Percentiles rank a stretch among this genome's conserved stretches.
These are phyloP conservation scores for Inonotus hispidus DNA, from an alignment of 1,284 basidiomycete species.

Conservation along the genomic window DNA sequence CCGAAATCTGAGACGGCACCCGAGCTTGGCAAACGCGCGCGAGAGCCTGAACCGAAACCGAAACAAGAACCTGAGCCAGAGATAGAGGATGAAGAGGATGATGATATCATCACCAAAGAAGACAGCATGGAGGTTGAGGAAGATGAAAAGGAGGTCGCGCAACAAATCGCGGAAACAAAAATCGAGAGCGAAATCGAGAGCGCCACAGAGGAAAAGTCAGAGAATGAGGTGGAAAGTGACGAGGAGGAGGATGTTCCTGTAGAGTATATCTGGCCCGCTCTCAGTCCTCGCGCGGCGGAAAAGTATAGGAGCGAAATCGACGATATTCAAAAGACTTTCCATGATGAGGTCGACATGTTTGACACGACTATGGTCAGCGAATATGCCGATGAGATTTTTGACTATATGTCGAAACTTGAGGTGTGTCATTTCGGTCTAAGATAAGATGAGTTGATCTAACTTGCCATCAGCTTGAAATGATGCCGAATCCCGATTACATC, in stretches of 20 bases:
- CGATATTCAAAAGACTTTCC: conserved; percentile 65
- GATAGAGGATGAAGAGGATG: background rate
- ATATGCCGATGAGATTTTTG: conserved; percentile 96
- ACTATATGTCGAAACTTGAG: conserved; percentile 92
- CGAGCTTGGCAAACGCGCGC: conserved; percentile 33
- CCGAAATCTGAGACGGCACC: conserved; percentile 30
- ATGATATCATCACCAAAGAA: background rate
- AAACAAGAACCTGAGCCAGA: conserved; percentile 17
- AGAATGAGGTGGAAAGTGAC: conserved; percentile 38
- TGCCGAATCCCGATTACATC: conserved; percentile 96
- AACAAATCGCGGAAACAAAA: conserved; percentile 36
- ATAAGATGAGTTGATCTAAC: conserved; percentile 19
- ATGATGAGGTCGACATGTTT: conserved; percentile 78
- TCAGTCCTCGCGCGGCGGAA: conserved; percentile 52
- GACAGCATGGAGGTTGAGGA: conserved; percentile 26
- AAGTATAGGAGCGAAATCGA: conserved; percentile 57
- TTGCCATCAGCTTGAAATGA: conserved; percentile 62
- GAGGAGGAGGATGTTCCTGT: conserved; percentile 34
- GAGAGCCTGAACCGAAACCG: conserved; percentile 30
- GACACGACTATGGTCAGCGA: conserved; percentile 99
- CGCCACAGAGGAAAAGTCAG: conserved; percentile 24
- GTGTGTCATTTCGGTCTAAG: conserved; percentile 35
- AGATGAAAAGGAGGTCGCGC: conserved; percentile 54
- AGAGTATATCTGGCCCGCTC: conserved; percentile 60
- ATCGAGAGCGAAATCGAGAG: conserved; percentile 20